Evolutionary conservation across 306 rosid species (phyloP), one percentile per base, ranked within the genome.

Genomic region (Leucaena leucocephala): DNA sequence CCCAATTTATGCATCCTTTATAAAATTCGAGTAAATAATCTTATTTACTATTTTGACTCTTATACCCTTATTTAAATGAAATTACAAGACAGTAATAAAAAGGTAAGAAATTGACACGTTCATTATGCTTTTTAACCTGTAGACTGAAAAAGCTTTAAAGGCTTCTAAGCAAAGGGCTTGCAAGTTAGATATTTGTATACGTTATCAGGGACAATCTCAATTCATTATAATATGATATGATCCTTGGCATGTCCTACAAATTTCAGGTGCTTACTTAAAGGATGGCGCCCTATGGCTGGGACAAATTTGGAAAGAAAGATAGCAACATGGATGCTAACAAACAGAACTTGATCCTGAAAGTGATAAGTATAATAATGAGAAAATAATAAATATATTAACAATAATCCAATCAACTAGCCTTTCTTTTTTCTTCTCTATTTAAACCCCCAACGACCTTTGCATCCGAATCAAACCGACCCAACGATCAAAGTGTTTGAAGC

Each of bases 401-500:
- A 67, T 50, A 19, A 75, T 65, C n/a, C 74, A 70, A 61, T 50
- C 15, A 5, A 1, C n/a, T 5, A 4, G 3, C 19, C 27, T 17
- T n/a, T 42, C 8, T 27, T 44, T 17, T n/a, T 48, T 21, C 19
- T 14, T 78, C 10, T 76, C 87, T 86, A 86, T 86, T 80, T 86
- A 86, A 73, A 77, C 77, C 83, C 59, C 78, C 27, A 10, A 46
- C 83, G 64, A 74, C 58, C 65, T 45, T 70, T 12, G 7, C 83
- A 19, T 72, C 35, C 70, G 59, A 69, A 77, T n/a, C 86, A 86
- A 77, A 75, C 84, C 84, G 50, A 67, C 76, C 70, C 1, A 11
- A 40, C 35, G 1, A 40, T 3, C 57, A 69, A 22, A 67, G 6
- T 21, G 52, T 40, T 3, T 0, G 17, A 34, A 33, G 8, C 40